Base-by-base conservation (phyloP, 495 filamentous ascomycete species). In the Aspergillus kassunensis region DNA sequence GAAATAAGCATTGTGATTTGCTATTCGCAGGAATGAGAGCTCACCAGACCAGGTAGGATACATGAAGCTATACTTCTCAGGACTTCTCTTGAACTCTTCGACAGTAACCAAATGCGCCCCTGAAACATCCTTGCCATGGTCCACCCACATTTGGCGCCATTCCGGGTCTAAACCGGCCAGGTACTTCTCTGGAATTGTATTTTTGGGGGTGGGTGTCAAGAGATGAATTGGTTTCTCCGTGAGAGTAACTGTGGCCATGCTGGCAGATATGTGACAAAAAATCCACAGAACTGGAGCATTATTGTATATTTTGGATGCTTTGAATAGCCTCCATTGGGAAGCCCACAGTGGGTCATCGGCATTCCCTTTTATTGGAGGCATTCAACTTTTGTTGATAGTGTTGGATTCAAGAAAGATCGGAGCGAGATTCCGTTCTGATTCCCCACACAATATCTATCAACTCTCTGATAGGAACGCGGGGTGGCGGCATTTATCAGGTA, bases 41-140 rank as follows among this genome's bases (percentile, higher is more conserved):
- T 4, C 67, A 67, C 27, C 66, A 43, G 37, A 63, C 67, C 31
- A 73, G 36, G 35, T 58, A 30, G 72, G 66, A 30, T 63, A 27
- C 24, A 9, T 61, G 5, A 67, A 57, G 10, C 61, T 67, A 25
- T 27, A 71, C 16, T 54, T 65, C 13, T 64, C 64, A 1, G 71
- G 70, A 30, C 64, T 40, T 20, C 60, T 58, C 15, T 71, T 70
- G 15, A 66, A 56, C 25, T 70, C 60, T 23, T 71, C 59, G 42
- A 75, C 61, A 9, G 58, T 41, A 21, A 64, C 51, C 35, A 61
- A 39, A 39, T 67, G 59, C 4, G 57, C 50, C 40, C 56, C 46
- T 27, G 59, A 25, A 12, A 61, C 49, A 10, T 44, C 52, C 18
- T 50, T 44, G 19, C 58, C 58, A 27, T 55, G 40, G 10, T 48